A percentile compares a stretch with the other conserved stretches of the same genome.
phyloP scores from a whole-genome alignment of 768 basidiomycete genomes.

The Amanita molliuscula region DNA sequence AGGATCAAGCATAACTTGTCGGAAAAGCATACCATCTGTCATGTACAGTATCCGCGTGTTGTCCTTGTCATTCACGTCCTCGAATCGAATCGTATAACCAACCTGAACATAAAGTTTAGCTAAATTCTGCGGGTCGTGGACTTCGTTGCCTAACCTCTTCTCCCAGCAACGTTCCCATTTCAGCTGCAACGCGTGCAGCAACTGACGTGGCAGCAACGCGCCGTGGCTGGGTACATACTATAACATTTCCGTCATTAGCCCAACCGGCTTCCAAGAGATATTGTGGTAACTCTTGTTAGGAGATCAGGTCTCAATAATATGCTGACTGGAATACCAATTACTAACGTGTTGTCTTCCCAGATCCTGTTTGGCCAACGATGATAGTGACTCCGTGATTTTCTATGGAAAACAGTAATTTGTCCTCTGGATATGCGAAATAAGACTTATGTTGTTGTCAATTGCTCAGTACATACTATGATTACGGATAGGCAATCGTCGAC shows the following conservation, averaged over 20 bases:
- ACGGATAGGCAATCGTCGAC: slow-evolving; percentile 81
- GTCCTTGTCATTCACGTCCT: slow-evolving; percentile 80
- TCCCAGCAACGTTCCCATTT: slow-evolving; percentile 81
- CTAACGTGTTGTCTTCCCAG: slow-evolving; percentile 95
- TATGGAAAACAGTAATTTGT: slow-evolving; percentile 72
- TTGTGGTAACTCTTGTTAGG: slow-evolving; percentile 77
- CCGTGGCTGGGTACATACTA: slow-evolving; percentile 89
- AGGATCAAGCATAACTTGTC: slow-evolving; percentile 88
- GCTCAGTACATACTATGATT: slow-evolving; percentile 59
- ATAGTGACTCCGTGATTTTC: slow-evolving; percentile 81
- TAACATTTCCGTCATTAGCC: slow-evolving; percentile 72
- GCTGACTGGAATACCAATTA: slow-evolving; percentile 9
- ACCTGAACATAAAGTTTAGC: slow-evolving; percentile 42
- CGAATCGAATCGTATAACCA: slow-evolving; percentile 95
- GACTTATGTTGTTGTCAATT: slow-evolving; percentile 1
- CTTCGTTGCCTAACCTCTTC: slow-evolving; percentile 53
- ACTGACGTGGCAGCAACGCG: slow-evolving; percentile 95
- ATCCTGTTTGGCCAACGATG: slow-evolving; percentile 92
- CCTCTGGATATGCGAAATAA: slow-evolving; percentile 33
- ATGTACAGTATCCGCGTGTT: slow-evolving; percentile 88
- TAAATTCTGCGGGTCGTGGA: neutral
- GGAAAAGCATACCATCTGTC: slow-evolving; percentile 98
- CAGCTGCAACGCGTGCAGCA: slow-evolving; percentile 82
- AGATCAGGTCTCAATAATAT: slow-evolving; percentile 9
- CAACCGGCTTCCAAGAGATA: slow-evolving; percentile 92